Evolutionary conservation across 2,329 filamentous ascomycete genomes (phyloP).

Genomic region (Botrytis elliptica): DNA sequence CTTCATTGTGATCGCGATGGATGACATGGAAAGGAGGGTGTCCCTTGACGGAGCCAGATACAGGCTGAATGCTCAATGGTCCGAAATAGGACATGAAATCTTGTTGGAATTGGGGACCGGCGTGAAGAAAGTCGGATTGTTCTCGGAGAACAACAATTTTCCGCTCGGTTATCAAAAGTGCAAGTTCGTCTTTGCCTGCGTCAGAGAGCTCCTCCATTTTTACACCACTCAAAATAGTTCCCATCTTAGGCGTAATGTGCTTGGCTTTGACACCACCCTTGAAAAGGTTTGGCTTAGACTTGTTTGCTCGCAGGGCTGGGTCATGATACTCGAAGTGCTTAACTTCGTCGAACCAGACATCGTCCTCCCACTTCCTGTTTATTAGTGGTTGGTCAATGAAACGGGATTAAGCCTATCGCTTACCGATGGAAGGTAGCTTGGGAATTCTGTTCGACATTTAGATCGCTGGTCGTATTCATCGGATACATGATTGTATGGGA

Average conservation of each 20-base stretch:
- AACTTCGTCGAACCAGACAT: conserved; percentile 47
- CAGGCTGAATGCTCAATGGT: conserved; percentile 67
- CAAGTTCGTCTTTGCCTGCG: conserved; percentile 44
- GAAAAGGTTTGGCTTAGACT: conserved; percentile 59
- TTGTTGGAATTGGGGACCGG: conserved; percentile 62
- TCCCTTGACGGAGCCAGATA: conserved; percentile 63
- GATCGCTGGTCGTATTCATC: conserved; percentile 40
- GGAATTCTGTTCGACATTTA: conserved; percentile 43
- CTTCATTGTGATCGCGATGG: conserved; percentile 61
- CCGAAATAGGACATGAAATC: conserved; percentile 61
- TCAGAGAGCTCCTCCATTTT: conserved; percentile 42
- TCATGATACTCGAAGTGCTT: conserved; percentile 46
- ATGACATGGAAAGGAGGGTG: conserved; percentile 64
- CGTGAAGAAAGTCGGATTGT: conserved; percentile 48
- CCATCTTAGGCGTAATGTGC: conserved; percentile 49
- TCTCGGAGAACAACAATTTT: conserved; percentile 51
- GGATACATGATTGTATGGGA: conserved; percentile 46
- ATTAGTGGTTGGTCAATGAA: conserved; percentile 16
- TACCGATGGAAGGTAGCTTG: conserved; percentile 45
- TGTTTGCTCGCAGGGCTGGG: conserved; percentile 56
- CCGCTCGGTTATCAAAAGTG: conserved; percentile 44
- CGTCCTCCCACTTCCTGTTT: conserved; percentile 42
- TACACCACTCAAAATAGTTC: conserved; percentile 44
- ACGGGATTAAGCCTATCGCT: conserved; percentile 2
- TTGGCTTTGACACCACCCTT: conserved; percentile 60